Evolutionary conservation across 106 monocot genomes (phyloP), one percentile per base, ranked within the genome.

Genomic region (Alisma plantagoaquatica): DNA sequence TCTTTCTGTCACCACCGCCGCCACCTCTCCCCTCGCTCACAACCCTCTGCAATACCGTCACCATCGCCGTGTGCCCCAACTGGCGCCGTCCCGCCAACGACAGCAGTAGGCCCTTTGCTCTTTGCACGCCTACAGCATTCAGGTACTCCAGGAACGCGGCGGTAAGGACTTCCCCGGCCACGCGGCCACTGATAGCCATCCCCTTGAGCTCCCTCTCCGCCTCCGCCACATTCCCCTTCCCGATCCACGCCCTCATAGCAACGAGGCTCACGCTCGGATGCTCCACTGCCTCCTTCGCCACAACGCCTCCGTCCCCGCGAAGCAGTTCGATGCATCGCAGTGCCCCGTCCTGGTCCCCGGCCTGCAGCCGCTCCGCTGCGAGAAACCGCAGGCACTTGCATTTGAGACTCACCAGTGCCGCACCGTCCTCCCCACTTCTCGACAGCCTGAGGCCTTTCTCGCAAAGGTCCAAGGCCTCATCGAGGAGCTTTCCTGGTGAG

Each of bases 221-320:
- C 59, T 98, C 96, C 24, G 2, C 60, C 32, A 82, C 18, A 43
- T 56, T 84, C 23, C 81, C 84, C 38, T 65, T 21, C 19, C 84
- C 84, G 9, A 89, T 6, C 77, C 84, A 98, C 21, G 84, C 89
- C 57, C 61, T 84, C 73, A 89, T 58, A 19, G 96, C 75, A 30
- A 89, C 69, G 56, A 68, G 85, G 27, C 73, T 73, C 1, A 82
- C 71, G 51, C 84, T 84, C 27, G 89, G 73, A 33, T 98, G 89
- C 66, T 98, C 81, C 22, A 31, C 56, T 44, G 29, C 60, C n/a
- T n/a, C n/a, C n/a, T n/a, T n/a, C n/a, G n/a, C n/a, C n/a, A n/a
- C n/a, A n/a, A n/a, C n/a, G 15, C 44, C 63, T 44, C 29, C 29
- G 23, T 12, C 53, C 11, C 38, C 67, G 43, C 96, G 69, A 58